Base-by-base conservation (phyloP, 1,284 basidiomycete genomes). In the Bjerkandera adusta region DNA sequence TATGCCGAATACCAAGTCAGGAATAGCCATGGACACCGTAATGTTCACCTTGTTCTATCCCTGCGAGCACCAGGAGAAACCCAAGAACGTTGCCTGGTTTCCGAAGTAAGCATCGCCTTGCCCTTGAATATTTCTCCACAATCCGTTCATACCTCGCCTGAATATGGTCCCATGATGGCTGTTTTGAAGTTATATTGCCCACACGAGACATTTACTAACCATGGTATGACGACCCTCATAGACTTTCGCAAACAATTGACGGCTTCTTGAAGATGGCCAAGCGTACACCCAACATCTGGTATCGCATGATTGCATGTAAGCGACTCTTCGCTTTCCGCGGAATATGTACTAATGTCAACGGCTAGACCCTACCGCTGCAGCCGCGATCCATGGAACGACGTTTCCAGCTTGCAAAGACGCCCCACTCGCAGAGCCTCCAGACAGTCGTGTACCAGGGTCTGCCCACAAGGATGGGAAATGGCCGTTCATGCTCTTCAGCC, bases 11-110 rank as follows among this genome's bases (percentile, higher is more conserved):
- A 54, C 56, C 1, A 53, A 55, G 12, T 51, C 54, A 3, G 59
- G 60, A 13, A 53, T 69, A 7, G 59, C 60, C 20, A 61, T 70
- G 26, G 63, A 71, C 40, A 65, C 66, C n/a, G 54, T 67, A 33
- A 53, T 67, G 37, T 69, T 68, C 48, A 65, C 65, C 3, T 48
- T 71, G 21, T 73, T 70, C 57, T 72, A 72, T 49, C 70, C 72
- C 13, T 55, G 67, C 22, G 56, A 65, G 16, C 36, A 47, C 32
- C 49, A 38, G 21, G 36, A 27, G 2, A 45, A 41, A 34, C 33
- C 47, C 1, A 38, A 51, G 24, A 55, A 48, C 1, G 51, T 60
- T 5, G 48, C 57, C 1, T 66, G 61, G 64, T 58, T 64, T 36
- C 61, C 64, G n/a, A 63, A 57, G 62, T 56, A 40, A 43, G 52